Evolutionary conservation across 1,284 basidiomycete genomes (phyloP).

Genomic region (Wolfiporia cocos): DNA sequence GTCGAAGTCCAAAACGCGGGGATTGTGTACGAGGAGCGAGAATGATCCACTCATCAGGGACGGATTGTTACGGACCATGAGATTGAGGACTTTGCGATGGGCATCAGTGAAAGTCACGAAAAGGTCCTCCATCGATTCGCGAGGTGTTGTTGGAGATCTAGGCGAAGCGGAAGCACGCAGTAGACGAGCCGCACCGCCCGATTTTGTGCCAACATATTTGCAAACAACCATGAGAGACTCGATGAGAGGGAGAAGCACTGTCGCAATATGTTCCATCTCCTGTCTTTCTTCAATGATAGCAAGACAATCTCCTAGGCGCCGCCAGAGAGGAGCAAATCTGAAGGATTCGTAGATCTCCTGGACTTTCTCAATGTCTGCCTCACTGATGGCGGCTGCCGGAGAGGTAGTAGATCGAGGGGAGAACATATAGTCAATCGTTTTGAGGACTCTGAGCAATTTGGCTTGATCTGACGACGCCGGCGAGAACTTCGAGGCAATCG

Average conservation of each 20-base stretch:
- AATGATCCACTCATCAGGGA: conserved; percentile 98
- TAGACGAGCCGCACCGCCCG: conserved; percentile 37
- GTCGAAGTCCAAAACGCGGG: conserved; percentile 97
- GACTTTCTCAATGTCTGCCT: conserved; percentile 69
- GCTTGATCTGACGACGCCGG: conserved; percentile 90
- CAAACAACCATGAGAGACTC: conserved; percentile 98
- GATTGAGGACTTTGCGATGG: conserved; percentile 92
- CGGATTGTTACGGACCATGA: conserved; percentile 98
- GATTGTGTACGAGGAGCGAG: conserved; percentile 92
- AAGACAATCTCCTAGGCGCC: conserved; percentile 80
- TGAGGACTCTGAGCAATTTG: conserved; percentile 86
- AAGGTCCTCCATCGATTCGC: conserved; percentile 78
- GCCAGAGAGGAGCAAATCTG: conserved; percentile 84
- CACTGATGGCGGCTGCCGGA: conserved; percentile 30
- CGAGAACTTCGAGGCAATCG: conserved; percentile 83
- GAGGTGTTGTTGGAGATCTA: conserved; percentile 55
- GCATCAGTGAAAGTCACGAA: conserved; percentile 94
- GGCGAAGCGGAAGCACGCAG: conserved; percentile 60
- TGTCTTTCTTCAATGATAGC: conserved; percentile 75
- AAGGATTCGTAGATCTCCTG: conserved; percentile 84
- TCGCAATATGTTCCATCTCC: conserved; percentile 83
- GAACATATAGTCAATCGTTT: conserved; percentile 96
- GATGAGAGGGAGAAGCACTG: conserved; percentile 86
- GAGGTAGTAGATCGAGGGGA: conserved; percentile 53
- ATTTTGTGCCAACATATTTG: conserved; percentile 80